Percentiles rank a stretch among this genome's conserved stretches.
Conservation (phyloP, 768 basidiomycete genomes). For the Clavaria fumosa region DNA sequence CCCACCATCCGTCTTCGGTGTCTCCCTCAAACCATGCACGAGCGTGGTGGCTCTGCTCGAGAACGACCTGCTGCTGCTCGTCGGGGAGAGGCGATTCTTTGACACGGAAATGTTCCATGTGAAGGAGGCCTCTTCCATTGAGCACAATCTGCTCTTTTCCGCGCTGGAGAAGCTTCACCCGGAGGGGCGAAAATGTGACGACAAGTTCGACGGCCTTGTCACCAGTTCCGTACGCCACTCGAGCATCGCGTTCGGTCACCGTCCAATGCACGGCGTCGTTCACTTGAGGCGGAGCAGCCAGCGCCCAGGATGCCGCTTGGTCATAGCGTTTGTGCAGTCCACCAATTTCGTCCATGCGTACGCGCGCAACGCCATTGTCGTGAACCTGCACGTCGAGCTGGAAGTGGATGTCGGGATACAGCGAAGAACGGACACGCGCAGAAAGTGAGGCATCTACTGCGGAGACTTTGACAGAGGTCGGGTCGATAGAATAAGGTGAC, state of each 20-base stretch:
- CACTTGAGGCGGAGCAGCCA: conserved; percentile 55
- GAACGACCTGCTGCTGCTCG: conserved; percentile 33
- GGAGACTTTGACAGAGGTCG: conserved; percentile 35
- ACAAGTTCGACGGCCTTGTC: conserved; percentile 43
- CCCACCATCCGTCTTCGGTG: conserved; percentile 72
- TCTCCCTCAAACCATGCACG: conserved; percentile 84
- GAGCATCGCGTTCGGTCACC: conserved; percentile 45
- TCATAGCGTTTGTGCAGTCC: conserved; percentile 77
- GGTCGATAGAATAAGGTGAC: conserved; percentile 76
- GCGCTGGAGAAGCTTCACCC: conserved; percentile 51
- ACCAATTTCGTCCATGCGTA: conserved; percentile 80
- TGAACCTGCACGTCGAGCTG: conserved; percentile 72
- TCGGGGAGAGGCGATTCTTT: conserved; percentile 31
- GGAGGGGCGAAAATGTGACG: conserved; percentile 63
- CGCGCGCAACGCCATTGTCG: conserved; percentile 76
- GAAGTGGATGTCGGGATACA: conserved; percentile 79
- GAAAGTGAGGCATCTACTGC: conserved; percentile 46
- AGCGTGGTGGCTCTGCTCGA: conserved; percentile 37
- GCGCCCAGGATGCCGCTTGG: conserved; percentile 82
- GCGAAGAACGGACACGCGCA: conserved; percentile 59
- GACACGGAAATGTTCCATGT: conserved; percentile 95
- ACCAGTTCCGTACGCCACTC: conserved; percentile 43
- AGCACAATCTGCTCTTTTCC: conserved; percentile 78
- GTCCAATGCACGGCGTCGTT: conserved; percentile 49
- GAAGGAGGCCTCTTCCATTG: conserved; percentile 79